phyloP scores from a whole-genome alignment of 2,329 filamentous ascomycete species.

The Mariannaea elegans region DNA sequence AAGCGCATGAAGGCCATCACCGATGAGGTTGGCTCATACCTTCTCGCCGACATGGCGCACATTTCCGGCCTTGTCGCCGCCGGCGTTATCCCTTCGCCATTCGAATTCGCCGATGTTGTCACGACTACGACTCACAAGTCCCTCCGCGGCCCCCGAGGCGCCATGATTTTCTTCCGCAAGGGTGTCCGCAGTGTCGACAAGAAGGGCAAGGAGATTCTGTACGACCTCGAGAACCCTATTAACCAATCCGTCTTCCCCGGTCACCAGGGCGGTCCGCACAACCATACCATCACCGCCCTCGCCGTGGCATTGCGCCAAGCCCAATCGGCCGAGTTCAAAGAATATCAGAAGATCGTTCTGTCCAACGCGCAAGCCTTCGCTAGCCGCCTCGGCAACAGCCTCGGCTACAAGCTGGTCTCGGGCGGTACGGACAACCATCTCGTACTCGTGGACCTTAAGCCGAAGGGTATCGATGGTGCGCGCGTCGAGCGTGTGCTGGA shows the following conservation, averaged over 20 bases:
- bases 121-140: conserved; percentile 99
- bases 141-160: conserved; percentile 88
- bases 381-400: conserved; percentile 66
- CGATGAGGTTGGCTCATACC: conserved; percentile 87
- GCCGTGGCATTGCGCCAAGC: conserved; percentile 93
- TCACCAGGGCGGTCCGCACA: conserved; percentile 96
- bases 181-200: conserved; percentile 85
- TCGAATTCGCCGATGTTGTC: conserved; percentile 87
- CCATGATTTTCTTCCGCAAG: conserved; percentile 98
- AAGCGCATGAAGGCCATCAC: conserved; percentile 85
- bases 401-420: conserved; percentile 87
- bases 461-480: conserved; percentile 83
- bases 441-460: conserved; percentile 87
- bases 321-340: conserved; percentile 83
- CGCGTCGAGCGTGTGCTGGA: conserved; percentile 88
- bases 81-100: conserved; percentile 87
- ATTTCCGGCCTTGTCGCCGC: conserved; percentile 92
- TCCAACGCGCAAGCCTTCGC: conserved; percentile 88
- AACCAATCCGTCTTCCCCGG: conserved; percentile 96
- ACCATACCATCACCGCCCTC: conserved; percentile 96
- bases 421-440: conserved; percentile 97
- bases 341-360: conserved; percentile 88
- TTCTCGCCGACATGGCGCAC: conserved; percentile 94
- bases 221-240: conserved; percentile 90
- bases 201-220: conserved; percentile 77